Evolutionary conservation across 208 protist species (phyloP), one percentile per base, ranked within the genome.

Genomic region (Trypanosoma platydactyli): DNA sequence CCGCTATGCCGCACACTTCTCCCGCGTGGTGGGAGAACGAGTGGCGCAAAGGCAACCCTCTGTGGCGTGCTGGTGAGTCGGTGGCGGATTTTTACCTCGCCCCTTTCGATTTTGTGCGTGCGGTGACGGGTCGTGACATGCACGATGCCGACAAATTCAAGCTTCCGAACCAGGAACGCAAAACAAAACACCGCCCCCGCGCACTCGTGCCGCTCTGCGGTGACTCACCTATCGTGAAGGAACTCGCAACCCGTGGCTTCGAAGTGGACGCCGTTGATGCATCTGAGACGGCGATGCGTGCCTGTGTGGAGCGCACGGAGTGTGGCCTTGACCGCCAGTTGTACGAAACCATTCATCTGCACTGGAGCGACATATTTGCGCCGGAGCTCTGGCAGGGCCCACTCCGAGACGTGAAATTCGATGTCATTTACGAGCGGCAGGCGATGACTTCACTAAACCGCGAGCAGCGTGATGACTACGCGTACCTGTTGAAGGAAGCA

Each of bases 1-100:
- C 79, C 24, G 54, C 77, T 40, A 89, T 94, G 86, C 88, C 81
- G 16, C 79, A 55, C 42, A 87, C 77, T 40, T 94, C 91, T 9
- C 75, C 84, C 24, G 64, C 65, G 59, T 96, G 91, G 91, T 96
- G 91, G 88, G 91, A 94, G 77, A 94, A 94, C 45, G 86, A 94
- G 77, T 96, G 91, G 88, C 83, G 85, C 13, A 93, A 90, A 54
- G 84, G 81, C 68, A 92, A 89, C 57, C 71, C 86, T 15, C 53
- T 78, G 12, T 96, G 91, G 91, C 83, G 88, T 15, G 75, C 76
- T 0, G 88, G 88, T 2, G 88, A 96, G 77, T 78, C 81, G 22
- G 60, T 30, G 25, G 24, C 2, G 0, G 64, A 79, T 67, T 96
- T 96, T 67, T 90, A 84, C 56, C 73, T 77, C 16, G 69, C 64